Percentiles rank a stretch among this genome's conserved stretches.
Evolutionary conservation across 2,329 filamentous ascomycete species (phyloP).

Genomic region (Scedosporium apiospermum): DNA sequence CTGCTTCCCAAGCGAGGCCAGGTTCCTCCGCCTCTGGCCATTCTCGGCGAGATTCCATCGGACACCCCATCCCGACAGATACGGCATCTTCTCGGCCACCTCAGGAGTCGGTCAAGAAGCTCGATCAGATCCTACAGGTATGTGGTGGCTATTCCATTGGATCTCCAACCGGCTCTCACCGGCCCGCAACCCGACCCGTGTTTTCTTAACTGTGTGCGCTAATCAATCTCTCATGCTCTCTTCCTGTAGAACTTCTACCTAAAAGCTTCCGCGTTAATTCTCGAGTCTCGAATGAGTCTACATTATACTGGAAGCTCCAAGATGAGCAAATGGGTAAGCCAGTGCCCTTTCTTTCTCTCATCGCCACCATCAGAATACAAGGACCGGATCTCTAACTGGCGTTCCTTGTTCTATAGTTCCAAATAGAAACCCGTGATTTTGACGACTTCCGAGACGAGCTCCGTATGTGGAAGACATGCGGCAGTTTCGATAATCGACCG

Average conservation of each 20-base stretch:
- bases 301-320: slow-evolving; percentile 45
- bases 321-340: slow-evolving; percentile 78
- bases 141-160: slow-evolving; percentile 3
- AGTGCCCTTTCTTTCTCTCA: neutral
- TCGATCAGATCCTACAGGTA: slow-evolving; percentile 92
- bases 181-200: neutral
- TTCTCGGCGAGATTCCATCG: slow-evolving; percentile 24
- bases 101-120: slow-evolving; percentile 63
- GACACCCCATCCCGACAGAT: slow-evolving; percentile 40
- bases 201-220: neutral
- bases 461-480: slow-evolving; percentile 69
- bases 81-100: slow-evolving; percentile 38
- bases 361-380: neutral
- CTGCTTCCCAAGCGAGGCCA: slow-evolving; percentile 30
- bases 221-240: slow-evolving; percentile 5
- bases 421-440: slow-evolving; percentile 87
- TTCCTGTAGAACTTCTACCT: slow-evolving; percentile 79
- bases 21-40: slow-evolving; percentile 28
- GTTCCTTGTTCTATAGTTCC: slow-evolving; percentile 54
- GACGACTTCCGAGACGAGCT: slow-evolving; percentile 79
- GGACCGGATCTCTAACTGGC: neutral
- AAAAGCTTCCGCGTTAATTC: slow-evolving; percentile 76
- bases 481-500: slow-evolving; percentile 67
- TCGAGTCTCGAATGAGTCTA: slow-evolving; percentile 70
- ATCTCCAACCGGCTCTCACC: neutral